phyloP scores from a whole-genome alignment of 1,284 basidiomycete genomes.

The Pseudomicrostroma phylloplanum region DNA sequence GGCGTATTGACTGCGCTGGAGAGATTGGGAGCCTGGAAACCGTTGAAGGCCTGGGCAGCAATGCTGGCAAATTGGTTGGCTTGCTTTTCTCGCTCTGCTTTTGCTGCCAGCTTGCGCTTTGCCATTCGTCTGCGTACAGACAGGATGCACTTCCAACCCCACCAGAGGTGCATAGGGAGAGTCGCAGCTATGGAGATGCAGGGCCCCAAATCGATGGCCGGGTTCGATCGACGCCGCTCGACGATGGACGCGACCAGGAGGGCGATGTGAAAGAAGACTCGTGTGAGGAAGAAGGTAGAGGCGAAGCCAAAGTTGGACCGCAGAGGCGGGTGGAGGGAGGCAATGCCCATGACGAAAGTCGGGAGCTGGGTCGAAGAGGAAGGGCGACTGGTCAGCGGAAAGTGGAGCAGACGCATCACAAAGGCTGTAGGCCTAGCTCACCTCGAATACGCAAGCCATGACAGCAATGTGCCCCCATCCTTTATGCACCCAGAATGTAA shows the following conservation, averaged over 20 bases:
- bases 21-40: conserved; percentile 32
- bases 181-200: conserved; percentile 27
- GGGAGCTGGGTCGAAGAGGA: conserved; percentile 20
- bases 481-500: conserved; percentile 33
- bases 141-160: conserved; percentile 48
- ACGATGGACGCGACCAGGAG: conserved; percentile 30
- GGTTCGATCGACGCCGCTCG: conserved; percentile 28
- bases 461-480: conserved; percentile 42
- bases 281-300: conserved; percentile 41
- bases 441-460: conserved; percentile 40
- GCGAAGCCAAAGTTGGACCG: conserved; percentile 49
- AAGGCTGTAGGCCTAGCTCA: conserved; percentile 9
- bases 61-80: conserved; percentile 23
- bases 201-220: conserved; percentile 31
- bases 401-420: not conserved
- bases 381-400: not conserved
- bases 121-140: conserved; percentile 40
- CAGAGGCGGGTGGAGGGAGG: conserved; percentile 34
- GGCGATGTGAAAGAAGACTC: conserved; percentile 43
- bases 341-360: conserved; percentile 47
- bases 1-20: conserved; percentile 44
- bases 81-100: conserved; percentile 22
- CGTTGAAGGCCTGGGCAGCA: conserved; percentile 37
- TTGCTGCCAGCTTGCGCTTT: conserved; percentile 36
- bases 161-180: conserved; percentile 49